phyloP scores from a whole-genome alignment of 1,284 basidiomycete species.

The Volvariella volvacea region DNA sequence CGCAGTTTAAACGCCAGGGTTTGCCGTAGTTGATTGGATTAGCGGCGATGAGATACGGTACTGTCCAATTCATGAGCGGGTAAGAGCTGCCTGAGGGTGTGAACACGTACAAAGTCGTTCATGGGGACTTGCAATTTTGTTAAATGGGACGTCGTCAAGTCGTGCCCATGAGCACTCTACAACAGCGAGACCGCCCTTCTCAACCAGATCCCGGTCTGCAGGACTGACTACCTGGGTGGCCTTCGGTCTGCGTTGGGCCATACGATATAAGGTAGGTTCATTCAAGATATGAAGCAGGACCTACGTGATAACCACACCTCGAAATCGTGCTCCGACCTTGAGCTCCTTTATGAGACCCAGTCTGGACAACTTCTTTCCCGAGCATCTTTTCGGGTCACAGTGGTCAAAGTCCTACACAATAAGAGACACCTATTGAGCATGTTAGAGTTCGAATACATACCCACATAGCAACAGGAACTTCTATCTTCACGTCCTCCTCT shows the following conservation, averaged over 20 bases:
- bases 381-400: constrained; percentile 92
- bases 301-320: constrained; percentile 90
- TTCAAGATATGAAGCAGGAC: background rate
- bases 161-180: constrained; percentile 98
- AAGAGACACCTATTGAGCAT: background rate
- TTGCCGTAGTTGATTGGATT: constrained; percentile 96
- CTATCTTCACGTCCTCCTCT: constrained; percentile 24
- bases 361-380: constrained; percentile 89
- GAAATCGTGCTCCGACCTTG: constrained; percentile 80
- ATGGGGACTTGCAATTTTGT: constrained; percentile 88
- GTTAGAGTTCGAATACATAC: constrained; percentile 34
- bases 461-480: constrained; percentile 79
- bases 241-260: constrained; percentile 61
- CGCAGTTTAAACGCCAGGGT: constrained; percentile 87
- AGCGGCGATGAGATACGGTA: constrained; percentile 88
- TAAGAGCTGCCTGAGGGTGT: background rate
- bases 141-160: constrained; percentile 90
- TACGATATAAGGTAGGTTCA: constrained; percentile 1
- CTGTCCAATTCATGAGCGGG: constrained; percentile 31
- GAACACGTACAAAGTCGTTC: constrained; percentile 76
- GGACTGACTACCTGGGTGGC: constrained; percentile 80
- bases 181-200: constrained; percentile 79
- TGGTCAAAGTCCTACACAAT: constrained; percentile 84
- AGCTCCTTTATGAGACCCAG: constrained; percentile 84
- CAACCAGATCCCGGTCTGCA: constrained; percentile 78